These are phyloP conservation scores for Knoxia roxburghii DNA, from an alignment of 257 asterid species.

Conservation along the genomic window DNA sequence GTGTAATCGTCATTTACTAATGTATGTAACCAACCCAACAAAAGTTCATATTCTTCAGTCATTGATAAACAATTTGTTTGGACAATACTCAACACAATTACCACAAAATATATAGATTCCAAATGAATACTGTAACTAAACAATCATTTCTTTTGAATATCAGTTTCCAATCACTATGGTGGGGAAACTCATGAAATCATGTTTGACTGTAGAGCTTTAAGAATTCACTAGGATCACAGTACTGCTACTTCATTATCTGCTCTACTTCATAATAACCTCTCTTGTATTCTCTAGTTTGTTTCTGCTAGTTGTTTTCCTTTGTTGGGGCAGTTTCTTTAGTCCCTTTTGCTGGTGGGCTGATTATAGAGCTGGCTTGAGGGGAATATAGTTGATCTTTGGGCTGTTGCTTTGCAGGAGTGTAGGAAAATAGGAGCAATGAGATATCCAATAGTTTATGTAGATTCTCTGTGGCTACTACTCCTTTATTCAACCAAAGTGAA, in stretches of 20 bases:
- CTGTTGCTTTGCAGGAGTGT: not conserved
- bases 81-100: no score
- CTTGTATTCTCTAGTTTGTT: not conserved
- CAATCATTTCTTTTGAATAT: no score
- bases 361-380: not conserved
- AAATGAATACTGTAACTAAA: no score
- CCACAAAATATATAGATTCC: no score
- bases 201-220: no score
- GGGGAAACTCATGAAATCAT: not conserved
- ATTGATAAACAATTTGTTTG: no score
- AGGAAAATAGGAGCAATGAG: not conserved
- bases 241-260: not conserved
- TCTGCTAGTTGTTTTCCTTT: not conserved
- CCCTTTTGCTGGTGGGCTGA: not conserved
- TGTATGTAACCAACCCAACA: no score
- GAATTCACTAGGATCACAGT: not conserved
- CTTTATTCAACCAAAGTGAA: not conserved
- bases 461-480: not conserved
- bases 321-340: conserved; percentile 5
- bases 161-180: not conserved
- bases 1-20: no score
- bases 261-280: not conserved
- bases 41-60: no score
- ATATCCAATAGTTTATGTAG: not conserved
- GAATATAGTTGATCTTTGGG: not conserved